These are phyloP conservation scores for Podospora comata DNA, from an alignment of 495 filamentous ascomycete species.

Conservation along the genomic window DNA sequence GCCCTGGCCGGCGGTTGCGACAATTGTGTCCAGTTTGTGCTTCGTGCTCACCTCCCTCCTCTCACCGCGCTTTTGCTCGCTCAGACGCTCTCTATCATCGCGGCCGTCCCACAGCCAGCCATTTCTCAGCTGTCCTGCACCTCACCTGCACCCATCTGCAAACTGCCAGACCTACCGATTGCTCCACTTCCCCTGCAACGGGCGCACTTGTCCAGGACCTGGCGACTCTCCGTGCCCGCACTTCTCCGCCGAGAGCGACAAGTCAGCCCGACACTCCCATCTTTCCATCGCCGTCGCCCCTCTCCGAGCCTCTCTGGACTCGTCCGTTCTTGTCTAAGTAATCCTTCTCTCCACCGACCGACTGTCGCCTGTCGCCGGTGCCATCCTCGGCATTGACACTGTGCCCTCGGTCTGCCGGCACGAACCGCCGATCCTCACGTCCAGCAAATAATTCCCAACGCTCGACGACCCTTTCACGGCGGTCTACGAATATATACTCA, in stretches of 20 bases:
- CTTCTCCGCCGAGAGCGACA: neutral
- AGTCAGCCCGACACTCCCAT: neutral
- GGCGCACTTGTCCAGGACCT: neutral
- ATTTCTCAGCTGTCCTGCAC: neutral
- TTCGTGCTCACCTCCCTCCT: neutral
- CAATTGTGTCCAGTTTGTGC: neutral
- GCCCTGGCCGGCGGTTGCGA: neutral
- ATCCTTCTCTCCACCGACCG: neutral
- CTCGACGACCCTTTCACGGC: neutral
- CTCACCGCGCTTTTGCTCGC: neutral
- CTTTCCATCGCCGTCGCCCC: neutral
- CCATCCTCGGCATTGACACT: neutral
- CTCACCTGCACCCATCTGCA: neutral
- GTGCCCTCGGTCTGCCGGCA: neutral
- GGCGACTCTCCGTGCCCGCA: neutral
- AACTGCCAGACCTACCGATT: neutral
- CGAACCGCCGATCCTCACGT: neutral
- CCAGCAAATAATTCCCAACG: neutral
- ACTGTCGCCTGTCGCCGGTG: neutral
- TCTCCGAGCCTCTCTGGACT: slow-evolving; percentile 8
- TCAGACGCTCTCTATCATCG: neutral
- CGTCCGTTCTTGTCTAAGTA: slow-evolving; percentile 4
- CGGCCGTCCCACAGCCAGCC: neutral
- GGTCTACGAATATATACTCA: neutral
- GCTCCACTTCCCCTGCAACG: neutral